A percentile compares a stretch with the other conserved stretches of the same genome.
phyloP scores from a whole-genome alignment of 768 basidiomycete genomes.

The Wakefieldia striispora region DNA sequence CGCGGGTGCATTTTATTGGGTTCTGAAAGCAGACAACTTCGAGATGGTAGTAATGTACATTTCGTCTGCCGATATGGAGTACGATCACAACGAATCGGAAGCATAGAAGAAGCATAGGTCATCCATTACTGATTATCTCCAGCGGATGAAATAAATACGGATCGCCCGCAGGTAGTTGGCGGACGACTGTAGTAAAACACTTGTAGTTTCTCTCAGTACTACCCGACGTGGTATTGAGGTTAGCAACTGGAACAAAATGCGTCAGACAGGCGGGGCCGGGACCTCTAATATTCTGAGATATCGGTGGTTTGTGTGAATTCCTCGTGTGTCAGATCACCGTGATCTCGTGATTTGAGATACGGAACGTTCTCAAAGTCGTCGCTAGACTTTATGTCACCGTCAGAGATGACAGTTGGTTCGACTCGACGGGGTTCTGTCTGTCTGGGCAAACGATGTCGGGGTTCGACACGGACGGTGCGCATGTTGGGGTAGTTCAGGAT shows the following conservation, averaged over 20 bases:
- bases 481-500: constrained; percentile 61
- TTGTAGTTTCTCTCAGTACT: constrained; percentile 6
- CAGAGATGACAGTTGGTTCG: constrained; percentile 34
- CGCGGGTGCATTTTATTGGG: background rate
- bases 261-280: background rate
- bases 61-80: background rate
- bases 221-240: constrained; percentile 9
- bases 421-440: constrained; percentile 31
- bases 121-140: constrained; percentile 7
- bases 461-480: constrained; percentile 35
- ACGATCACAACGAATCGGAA: background rate
- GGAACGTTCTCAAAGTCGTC: constrained; percentile 27
- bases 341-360: constrained; percentile 25
- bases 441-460: constrained; percentile 22
- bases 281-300: constrained; percentile 32
- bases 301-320: constrained; percentile 27
- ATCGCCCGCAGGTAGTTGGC: constrained; percentile 9
- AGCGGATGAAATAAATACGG: constrained; percentile 21
- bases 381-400: constrained; percentile 27
- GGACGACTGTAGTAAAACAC: constrained; percentile 18
- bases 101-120: constrained; percentile 3
- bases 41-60: background rate
- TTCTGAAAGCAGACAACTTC: background rate
- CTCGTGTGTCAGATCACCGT: constrained; percentile 15
- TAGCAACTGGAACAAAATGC: constrained; percentile 7